These are phyloP conservation scores for Chlorella sp. DNA, from an alignment of 139 green algal species.

Conservation along the genomic window DNA sequence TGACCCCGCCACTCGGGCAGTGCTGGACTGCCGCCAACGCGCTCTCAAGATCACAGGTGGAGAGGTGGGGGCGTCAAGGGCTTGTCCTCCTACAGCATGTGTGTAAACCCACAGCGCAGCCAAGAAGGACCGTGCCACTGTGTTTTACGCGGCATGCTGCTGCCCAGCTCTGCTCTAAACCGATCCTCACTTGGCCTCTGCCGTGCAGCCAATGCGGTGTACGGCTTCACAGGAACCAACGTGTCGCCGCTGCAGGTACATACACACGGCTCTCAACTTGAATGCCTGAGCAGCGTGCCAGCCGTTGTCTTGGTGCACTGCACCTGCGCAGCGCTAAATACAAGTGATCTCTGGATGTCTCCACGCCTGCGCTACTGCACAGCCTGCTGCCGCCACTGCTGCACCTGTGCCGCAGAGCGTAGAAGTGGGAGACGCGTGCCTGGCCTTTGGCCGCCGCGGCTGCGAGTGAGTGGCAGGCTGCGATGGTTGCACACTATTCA, in stretches of 20 bases:
- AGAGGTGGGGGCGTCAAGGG: neutral
- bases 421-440: slow-evolving; percentile 83
- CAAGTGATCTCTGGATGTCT: no score
- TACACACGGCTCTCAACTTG: no score
- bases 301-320: no score
- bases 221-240: slow-evolving; percentile 58
- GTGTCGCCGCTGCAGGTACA: slow-evolving; percentile 56
- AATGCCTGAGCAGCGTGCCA: no score
- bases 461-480: neutral
- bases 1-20: slow-evolving; percentile 41
- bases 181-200: no score
- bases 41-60: slow-evolving; percentile 79
- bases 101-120: no score
- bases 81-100: no score
- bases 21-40: slow-evolving; percentile 85
- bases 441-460: slow-evolving; percentile 66
- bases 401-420: slow-evolving; percentile 79
- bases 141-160: no score
- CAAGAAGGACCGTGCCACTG: no score
- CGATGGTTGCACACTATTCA: neutral
- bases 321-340: no score
- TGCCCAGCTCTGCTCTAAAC: no score
- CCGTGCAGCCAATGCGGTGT: slow-evolving; percentile 79
- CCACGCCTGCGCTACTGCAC: no score
- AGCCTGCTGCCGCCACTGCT: slow-evolving; percentile 38